Evolutionary conservation across 441 rosid genomes (phyloP).

Genomic region (Biscutella laevigata): DNA sequence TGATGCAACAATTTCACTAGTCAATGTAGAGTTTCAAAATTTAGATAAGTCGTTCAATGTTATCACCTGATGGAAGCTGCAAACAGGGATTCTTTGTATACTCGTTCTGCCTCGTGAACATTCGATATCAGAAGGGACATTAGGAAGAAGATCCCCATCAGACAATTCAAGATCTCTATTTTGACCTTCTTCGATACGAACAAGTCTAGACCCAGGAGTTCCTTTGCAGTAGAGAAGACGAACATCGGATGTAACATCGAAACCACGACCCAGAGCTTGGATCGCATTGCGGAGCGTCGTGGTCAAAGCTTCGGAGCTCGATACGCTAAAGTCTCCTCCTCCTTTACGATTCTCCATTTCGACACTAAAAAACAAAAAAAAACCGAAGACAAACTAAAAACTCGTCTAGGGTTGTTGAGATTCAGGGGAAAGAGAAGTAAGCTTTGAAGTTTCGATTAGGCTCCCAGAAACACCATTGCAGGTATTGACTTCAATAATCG

Average conservation of each 20-base stretch:
- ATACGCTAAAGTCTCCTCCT: constrained; percentile 31
- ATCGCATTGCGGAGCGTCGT: constrained; percentile 72
- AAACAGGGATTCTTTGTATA: constrained; percentile 52
- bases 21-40: constrained; percentile 14
- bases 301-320: constrained; percentile 55
- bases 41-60: background rate
- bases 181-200: constrained; percentile 55
- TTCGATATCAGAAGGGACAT: constrained; percentile 62
- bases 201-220: constrained; percentile 83
- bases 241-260: constrained; percentile 92
- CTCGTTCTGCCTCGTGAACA: constrained; percentile 35
- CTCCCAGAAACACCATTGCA: constrained; percentile 26
- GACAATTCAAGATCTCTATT: constrained; percentile 51
- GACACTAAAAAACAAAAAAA: background rate
- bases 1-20: background rate
- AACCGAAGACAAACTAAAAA: constrained; percentile 7
- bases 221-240: constrained; percentile 94
- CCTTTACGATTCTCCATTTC: constrained; percentile 25
- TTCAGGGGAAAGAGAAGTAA: background rate
- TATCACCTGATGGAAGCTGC: constrained; percentile 67
- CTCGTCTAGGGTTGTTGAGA: constrained; percentile 17
- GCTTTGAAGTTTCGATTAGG: constrained; percentile 18
- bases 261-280: constrained; percentile 94
- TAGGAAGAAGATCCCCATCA: constrained; percentile 42
- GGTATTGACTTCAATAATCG: constrained; percentile 30